Percentiles rank a stretch among this genome's conserved stretches.
Conservation (phyloP, 2,329 filamentous ascomycete species). For the Pseudogymnoascus destructans region DNA sequence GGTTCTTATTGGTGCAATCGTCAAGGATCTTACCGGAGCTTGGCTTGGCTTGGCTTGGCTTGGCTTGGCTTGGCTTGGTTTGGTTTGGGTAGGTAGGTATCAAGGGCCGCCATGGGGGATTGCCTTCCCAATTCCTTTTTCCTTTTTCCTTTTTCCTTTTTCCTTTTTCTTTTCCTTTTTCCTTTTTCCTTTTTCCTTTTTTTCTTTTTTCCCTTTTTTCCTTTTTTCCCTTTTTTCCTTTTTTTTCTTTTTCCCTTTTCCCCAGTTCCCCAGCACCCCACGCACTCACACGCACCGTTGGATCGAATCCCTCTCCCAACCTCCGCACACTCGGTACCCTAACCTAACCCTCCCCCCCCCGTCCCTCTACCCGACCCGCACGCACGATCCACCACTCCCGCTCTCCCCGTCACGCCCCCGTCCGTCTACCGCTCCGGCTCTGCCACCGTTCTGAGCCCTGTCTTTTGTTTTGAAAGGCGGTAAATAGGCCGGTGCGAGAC, state of each 20-base stretch:
- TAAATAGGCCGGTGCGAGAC: no score
- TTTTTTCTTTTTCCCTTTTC: neutral
- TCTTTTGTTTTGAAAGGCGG: neutral
- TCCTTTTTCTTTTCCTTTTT: neutral
- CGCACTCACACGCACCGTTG: no score
- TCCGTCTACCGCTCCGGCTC: neutral
- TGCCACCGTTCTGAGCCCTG: neutral
- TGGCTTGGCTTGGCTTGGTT: no score
- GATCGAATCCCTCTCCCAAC: neutral
- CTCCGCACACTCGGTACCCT: neutral
- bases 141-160: neutral
- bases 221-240: neutral
- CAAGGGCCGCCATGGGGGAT: no score
- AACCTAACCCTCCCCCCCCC: neutral
- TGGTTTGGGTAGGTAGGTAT: no score
- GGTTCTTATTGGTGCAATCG: no score
- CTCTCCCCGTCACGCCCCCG: neutral
- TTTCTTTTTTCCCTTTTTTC: neutral
- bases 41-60: no score
- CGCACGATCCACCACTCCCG: neutral
- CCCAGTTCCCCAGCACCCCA: no score
- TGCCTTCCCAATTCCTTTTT: neutral
- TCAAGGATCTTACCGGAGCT: neutral
- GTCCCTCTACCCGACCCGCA: neutral
- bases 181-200: neutral